These are phyloP conservation scores for Ordospora colligata DNA, from an alignment of 371 early-diverging fungal genomes.

Conservation along the genomic window DNA sequence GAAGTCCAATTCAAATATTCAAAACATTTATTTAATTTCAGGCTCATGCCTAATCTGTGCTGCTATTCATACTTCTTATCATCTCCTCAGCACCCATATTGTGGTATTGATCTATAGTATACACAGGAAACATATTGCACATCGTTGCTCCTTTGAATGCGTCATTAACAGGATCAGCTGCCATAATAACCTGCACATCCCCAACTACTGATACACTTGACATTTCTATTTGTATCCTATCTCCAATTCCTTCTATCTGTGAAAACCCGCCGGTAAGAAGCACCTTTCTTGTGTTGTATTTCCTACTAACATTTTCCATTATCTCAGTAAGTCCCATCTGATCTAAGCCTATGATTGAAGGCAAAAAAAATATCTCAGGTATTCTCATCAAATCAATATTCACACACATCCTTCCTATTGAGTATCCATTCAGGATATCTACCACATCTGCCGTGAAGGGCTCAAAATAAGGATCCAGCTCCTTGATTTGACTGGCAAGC, in stretches of 20 bases:
- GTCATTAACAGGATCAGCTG: conserved; percentile 50
- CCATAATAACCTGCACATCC: conserved; percentile 25
- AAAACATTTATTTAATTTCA: too few species aligned
- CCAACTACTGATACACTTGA: conserved; percentile 10
- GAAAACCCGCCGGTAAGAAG: conserved; percentile 62
- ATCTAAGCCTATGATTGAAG: conserved; percentile 53
- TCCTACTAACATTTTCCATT: conserved; percentile 37
- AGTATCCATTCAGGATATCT: conserved; percentile 47
- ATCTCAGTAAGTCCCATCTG: conserved; percentile 59
- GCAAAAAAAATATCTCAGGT: conserved; percentile 58
- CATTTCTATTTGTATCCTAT: conserved; percentile 55
- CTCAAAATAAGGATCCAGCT: conserved; percentile 56
- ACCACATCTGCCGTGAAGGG: conserved; percentile 37
- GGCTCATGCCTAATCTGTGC: too few species aligned
- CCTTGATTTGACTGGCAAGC: conserved; percentile 30
- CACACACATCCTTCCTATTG: conserved; percentile 39
- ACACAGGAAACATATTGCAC: conserved; percentile 27
- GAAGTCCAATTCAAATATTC: too few species aligned
- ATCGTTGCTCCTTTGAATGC: conserved; percentile 48
- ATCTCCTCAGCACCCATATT: conserved; percentile 15
- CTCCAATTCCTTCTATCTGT: conserved; percentile 50
- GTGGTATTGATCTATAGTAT: conserved; percentile 45
- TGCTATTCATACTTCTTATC: too few species aligned
- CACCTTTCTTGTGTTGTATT: conserved; percentile 43
- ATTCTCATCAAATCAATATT: conserved; percentile 56